Evolutionary conservation across 1,284 basidiomycete species (phyloP).

Genomic region (Schizophyllum commune): DNA sequence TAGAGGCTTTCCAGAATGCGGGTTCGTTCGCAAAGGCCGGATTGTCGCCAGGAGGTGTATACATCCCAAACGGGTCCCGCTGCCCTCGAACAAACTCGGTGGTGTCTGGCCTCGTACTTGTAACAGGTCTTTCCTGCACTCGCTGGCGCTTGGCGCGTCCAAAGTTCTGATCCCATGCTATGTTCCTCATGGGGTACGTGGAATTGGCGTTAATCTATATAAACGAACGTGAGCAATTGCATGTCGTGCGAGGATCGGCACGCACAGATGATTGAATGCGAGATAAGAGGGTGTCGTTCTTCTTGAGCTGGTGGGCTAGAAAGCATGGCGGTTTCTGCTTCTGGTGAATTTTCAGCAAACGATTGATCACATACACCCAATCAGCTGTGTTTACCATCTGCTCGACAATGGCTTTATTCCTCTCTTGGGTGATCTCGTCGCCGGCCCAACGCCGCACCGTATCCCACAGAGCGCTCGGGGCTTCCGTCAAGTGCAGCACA

Average conservation of each 20-base stretch:
- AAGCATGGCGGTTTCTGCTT: neutral
- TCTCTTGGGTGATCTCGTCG: slow-evolving; percentile 18
- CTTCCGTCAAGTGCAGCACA: slow-evolving; percentile 38
- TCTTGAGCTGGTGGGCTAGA: neutral
- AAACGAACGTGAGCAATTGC: too few relatives aligned
- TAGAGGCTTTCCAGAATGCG: too few relatives aligned
- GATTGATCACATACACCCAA: neutral
- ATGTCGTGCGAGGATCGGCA: neutral
- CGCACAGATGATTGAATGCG: neutral
- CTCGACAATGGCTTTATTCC: neutral
- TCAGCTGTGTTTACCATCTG: neutral
- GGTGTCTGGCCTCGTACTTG: too few relatives aligned
- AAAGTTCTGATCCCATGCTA: neutral
- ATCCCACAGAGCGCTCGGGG: slow-evolving; percentile 42
- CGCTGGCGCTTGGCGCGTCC: neutral
- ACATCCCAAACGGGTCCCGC: neutral
- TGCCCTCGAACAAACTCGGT: neutral
- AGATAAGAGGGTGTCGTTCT: neutral
- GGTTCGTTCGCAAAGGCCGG: too few relatives aligned
- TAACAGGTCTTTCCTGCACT: neutral
- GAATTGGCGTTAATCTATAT: neutral
- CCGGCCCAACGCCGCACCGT: slow-evolving; percentile 52
- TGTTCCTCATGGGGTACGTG: neutral
- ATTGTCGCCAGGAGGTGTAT: neutral
- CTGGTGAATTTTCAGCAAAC: neutral